Evolutionary conservation across 2,329 filamentous ascomycete species (phyloP).

Genomic region (Aspergillus caelatus): DNA sequence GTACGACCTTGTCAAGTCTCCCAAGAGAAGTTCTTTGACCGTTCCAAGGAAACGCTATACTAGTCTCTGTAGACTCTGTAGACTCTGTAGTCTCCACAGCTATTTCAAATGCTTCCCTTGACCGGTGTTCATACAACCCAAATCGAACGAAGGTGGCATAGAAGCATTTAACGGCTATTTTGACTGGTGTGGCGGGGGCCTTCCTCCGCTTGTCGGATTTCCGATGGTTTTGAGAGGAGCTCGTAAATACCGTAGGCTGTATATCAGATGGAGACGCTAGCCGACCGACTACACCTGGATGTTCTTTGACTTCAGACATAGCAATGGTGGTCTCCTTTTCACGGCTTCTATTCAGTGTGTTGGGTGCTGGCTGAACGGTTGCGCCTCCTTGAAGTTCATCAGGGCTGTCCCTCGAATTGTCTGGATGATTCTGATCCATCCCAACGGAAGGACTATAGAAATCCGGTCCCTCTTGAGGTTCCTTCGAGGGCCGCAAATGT

Average conservation of each 20-base stretch:
- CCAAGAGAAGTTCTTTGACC: constrained; percentile 20
- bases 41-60: constrained; percentile 11
- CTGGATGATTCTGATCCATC: constrained; percentile 10
- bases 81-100: constrained; percentile 16
- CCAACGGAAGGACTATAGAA: neutral
- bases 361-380: constrained; percentile 29
- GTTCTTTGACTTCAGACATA: constrained; percentile 6
- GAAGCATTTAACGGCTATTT: constrained; percentile 15
- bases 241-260: constrained; percentile 30
- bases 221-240: constrained; percentile 12
- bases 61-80: constrained; percentile 9
- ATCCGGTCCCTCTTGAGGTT: neutral
- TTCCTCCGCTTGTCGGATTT: constrained; percentile 12
- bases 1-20: constrained; percentile 23
- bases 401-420: constrained; percentile 37
- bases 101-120: constrained; percentile 14
- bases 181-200: neutral
- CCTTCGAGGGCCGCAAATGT: neutral
- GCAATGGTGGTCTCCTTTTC: constrained; percentile 10
- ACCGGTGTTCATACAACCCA: constrained; percentile 18
- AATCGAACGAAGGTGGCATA: constrained; percentile 26
- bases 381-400: constrained; percentile 45
- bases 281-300: constrained; percentile 10
- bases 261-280: constrained; percentile 38
- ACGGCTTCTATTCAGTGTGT: constrained; percentile 9